Base-by-base conservation (phyloP, 2,329 filamentous ascomycete species). In the Ophiostoma angusticollis region DNA sequence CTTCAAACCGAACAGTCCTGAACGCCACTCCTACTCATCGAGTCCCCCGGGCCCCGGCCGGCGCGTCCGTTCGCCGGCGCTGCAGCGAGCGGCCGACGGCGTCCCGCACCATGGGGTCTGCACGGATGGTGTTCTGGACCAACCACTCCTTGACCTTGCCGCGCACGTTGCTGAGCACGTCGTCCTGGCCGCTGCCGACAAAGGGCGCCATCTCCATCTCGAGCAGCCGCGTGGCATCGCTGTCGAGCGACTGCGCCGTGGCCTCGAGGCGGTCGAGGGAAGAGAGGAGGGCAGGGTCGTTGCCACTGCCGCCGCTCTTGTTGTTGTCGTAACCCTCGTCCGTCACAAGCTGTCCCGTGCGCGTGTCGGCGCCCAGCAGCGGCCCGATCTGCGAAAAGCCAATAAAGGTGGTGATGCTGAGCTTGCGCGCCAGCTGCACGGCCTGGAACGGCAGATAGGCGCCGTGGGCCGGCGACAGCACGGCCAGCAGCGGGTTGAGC, bases 361-460 rank as follows among this genome's bases (percentile, higher is more conserved):
- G 43, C 17, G 52, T 60, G 45, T 60, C 61, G 47, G 53, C 60
- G 34, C 56, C 59, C 11, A 84, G 59, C 5, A 85, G 61, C 3
- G 84, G 84, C 0, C 80, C 80, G 36, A 93, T 70, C 58, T 93
- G 85, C 6, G 78, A 78, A 42, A 93, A 73, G 36, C 84, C 87
- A 47, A 93, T 84, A 58, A 84, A 87, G 19, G 84, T 60, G 2
- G 85, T 87, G 37, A 96, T 64, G 13, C 78, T 75, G 17, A 84
- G 62, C 54, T 84, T 84, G 44, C 87, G 77, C 6, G 80, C 74
- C 6, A 96, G 71, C 12, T 70, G 62, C 41, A 95, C 70, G 49
- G 82, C 65, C 60, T 98, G 87, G 55, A 83, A 98, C 3, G 87
- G 89, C 4, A 96, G 69, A 48, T 81, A 83, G 4, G 80, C 72